phyloP scores from a whole-genome alignment of 1,139 yeast species.

The Spathaspora sp. region DNA sequence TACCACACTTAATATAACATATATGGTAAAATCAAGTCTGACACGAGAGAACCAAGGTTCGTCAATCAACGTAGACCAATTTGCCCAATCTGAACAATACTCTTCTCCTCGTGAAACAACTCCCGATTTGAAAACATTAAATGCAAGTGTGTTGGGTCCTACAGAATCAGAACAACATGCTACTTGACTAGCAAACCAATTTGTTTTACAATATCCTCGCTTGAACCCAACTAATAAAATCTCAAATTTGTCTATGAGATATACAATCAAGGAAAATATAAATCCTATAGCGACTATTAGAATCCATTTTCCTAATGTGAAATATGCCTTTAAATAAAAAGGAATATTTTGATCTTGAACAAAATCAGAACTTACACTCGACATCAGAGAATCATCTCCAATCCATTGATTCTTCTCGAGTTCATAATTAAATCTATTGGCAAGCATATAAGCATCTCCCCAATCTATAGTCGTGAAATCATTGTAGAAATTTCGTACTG shows the following conservation, averaged over 20 bases:
- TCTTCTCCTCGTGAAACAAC: conserved; percentile 25
- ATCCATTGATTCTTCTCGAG: conserved; percentile 20
- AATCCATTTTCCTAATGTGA: conserved; percentile 45
- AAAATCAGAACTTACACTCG: neutral
- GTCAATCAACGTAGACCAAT: conserved; percentile 42
- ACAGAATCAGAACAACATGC: conserved; percentile 36
- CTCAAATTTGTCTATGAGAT: conserved; percentile 51
- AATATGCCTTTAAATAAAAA: conserved; percentile 25
- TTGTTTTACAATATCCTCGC: conserved; percentile 51
- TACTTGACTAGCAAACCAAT: conserved; percentile 47
- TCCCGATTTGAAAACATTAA: conserved; percentile 26
- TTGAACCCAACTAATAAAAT: conserved; percentile 52
- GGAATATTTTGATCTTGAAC: conserved; percentile 18
- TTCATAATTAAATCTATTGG: conserved; percentile 45
- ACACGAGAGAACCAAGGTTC: conserved; percentile 17
- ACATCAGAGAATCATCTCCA: conserved; percentile 1
- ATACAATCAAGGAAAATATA: conserved; percentile 52
- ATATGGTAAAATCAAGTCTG: conserved; percentile 36
- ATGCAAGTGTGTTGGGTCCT: neutral
- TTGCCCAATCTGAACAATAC: conserved; percentile 33
- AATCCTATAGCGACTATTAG: conserved; percentile 50
- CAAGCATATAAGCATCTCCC: conserved; percentile 52
- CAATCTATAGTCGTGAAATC: conserved; percentile 73
- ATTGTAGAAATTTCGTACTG: conserved; percentile 46
- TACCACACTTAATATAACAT: conserved; percentile 37